Evolutionary conservation across 2,329 filamentous ascomycete genomes (phyloP), one percentile per base, ranked within the genome.

Genomic region (Calonectria ilicicola): DNA sequence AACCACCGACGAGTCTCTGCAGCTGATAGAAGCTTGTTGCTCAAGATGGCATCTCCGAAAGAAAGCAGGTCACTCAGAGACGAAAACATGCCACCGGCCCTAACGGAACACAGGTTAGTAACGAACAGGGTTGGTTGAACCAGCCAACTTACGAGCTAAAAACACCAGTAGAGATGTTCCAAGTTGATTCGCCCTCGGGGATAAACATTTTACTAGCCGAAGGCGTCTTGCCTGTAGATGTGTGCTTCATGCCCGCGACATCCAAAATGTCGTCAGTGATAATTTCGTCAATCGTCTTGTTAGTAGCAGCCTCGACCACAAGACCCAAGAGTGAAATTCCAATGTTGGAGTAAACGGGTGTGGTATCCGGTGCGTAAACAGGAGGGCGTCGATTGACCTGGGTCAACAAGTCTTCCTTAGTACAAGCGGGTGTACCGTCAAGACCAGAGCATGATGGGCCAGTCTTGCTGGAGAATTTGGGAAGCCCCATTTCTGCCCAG

Each of bases 331-430:
- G 70, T 1, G 84, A 79, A 23, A 87, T 86, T 1, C 83, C 87
- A 3, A 85, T 80, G 74, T 90, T 89, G 32, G 87, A 87, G 77
- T 91, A 91, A 3, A 84, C 81, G 0, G 88, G 87, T 3, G 81
- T 85, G 0, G 84, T 82, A 74, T 85, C 87, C 0, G 88, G 84
- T 0, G 80, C 76, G 64, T 86, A 88, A 1, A 84, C 80, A 0
- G 87, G 87, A 40, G 80, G 77, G 12, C 78, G 76, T 19, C 74
- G 73, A 47, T 80, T 80, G 46, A 83, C 74, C 8, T 80, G 73
- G 7, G 73, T 46, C 2, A 83, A 71, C 1, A 83, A 73, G 49
- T 84, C 80, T 6, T 80, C 74, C 67, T 64, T 72, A 5, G 75
- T 81, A 27, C 85, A 83, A 1, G 81, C 75, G 0, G 74, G 75